Evolutionary conservation across 106 monocot genomes (phyloP).

Genomic region (Allium sativum): DNA sequence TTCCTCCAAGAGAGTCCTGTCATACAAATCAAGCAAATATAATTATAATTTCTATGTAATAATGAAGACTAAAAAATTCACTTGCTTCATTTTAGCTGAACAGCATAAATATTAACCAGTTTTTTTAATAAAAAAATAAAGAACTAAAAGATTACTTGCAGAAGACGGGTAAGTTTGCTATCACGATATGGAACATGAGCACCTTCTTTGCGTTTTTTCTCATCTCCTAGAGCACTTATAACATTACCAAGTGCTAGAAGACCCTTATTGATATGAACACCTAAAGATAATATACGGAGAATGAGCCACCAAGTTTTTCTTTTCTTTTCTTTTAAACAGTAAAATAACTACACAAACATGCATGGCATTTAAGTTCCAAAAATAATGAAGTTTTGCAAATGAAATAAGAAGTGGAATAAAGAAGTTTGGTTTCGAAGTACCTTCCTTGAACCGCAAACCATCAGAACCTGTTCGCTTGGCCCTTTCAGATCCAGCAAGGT

Average conservation of each 20-base stretch:
- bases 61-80: neutral
- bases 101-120: neutral
- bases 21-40: neutral
- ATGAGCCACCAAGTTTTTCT: neutral
- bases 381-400: too few species aligned
- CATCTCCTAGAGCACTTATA: conserved; percentile 98
- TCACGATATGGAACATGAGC: conserved; percentile 97
- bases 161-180: conserved; percentile 93
- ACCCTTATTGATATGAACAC: conserved; percentile 97
- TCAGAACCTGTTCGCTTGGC: conserved; percentile 97
- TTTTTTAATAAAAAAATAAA: conserved; percentile 1
- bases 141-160: conserved; percentile 42
- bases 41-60: neutral
- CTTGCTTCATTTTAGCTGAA: neutral
- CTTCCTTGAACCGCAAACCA: conserved; percentile 96
- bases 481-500: conserved; percentile 98
- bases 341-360: neutral
- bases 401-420: too few species aligned
- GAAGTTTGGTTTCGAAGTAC: conserved; percentile 22
- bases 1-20: conserved; percentile 99
- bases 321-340: neutral
- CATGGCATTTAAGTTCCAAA: too few species aligned
- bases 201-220: conserved; percentile 95
- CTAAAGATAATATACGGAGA: conserved; percentile 25
- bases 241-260: conserved; percentile 98